Base-by-base conservation (phyloP, 768 basidiomycete genomes). In the Lentinula sp. region DNA sequence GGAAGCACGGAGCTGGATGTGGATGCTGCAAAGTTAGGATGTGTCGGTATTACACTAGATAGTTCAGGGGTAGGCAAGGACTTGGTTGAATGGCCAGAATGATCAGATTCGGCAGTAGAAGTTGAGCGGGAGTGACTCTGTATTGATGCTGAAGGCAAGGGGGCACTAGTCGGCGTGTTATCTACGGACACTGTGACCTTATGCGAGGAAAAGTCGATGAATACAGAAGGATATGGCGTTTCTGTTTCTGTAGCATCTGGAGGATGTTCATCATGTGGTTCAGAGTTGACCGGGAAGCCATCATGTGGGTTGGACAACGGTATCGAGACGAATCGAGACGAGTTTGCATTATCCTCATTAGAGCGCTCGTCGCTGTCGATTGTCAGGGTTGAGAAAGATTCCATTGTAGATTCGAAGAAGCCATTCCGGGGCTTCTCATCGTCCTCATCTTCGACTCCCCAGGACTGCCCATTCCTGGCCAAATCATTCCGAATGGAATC, bases 401-500 rank as follows among this genome's bases (percentile, higher is more conserved):
- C 76, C 67, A 83, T 74, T 3, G 54, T 66, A 18, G 65, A 61
- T 45, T 71, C 69, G 35, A 76, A 70, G 53, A 75, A 73, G 41
- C 71, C 74, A 59, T 73, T 73, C 28, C 35, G 28, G 18, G 73
- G 71, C 8, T 70, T 69, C n/a, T 70, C 62, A 13, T 64, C 66
- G 28, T 67, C 59, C n/a, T 69, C 66, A 41, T 74, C 68, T 33
- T 71, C 67, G 35, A 73, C 70, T n/a, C 69, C 70, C 69, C 73
- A 73, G 56, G 65, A 67, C 28, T 73, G 69, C 54, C 76, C 72
- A 63, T 79, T 78, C 68, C 77, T 81, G 51, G 81, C 80, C 53
- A 91, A 70, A 60, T 89, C 87, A 59, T 81, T 74, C 36, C 88
- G 83, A 60, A 90, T 79, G n/a, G 78, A 76, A 48, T 81, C 81